Percentiles rank a stretch among this genome's conserved stretches.
Evolutionary conservation across 2,329 filamentous ascomycete species (phyloP).

Genomic region (Aureobasidium sp.): DNA sequence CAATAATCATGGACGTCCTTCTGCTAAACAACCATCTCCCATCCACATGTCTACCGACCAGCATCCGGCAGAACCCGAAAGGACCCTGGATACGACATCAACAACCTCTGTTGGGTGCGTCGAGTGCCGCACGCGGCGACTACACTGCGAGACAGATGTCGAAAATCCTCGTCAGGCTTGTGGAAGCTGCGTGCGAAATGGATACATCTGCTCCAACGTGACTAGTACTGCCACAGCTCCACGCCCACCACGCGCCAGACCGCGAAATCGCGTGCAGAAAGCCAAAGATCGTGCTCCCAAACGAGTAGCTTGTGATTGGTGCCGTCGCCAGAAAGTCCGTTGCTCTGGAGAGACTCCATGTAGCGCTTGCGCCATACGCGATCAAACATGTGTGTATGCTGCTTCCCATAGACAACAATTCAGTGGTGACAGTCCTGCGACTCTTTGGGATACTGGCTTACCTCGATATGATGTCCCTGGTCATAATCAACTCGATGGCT

Average conservation of each 20-base stretch:
- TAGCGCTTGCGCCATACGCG: not conserved
- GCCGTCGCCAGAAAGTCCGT: slow-evolving; percentile 5
- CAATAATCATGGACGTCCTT: not conserved
- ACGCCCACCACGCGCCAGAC: not conserved
- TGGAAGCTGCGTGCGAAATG: slow-evolving; percentile 8
- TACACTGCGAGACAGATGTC: slow-evolving; percentile 2
- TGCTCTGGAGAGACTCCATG: slow-evolving; percentile 2
- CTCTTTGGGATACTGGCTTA: not conserved
- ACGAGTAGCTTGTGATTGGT: slow-evolving; percentile 5
- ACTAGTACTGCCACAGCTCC: not conserved
- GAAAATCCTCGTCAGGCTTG: slow-evolving; percentile 4
- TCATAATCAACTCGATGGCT: not conserved
- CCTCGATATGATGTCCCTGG: not conserved
- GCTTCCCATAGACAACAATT: not conserved
- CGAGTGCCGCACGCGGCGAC: slow-evolving; percentile 9
- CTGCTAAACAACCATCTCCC: slow-evolving; percentile 14
- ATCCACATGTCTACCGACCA: slow-evolving; percentile 6
- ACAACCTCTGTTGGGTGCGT: slow-evolving; percentile 1
- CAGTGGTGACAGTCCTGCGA: not conserved
- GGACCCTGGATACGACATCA: not conserved
- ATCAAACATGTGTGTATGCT: slow-evolving; percentile 3
- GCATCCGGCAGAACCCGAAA: slow-evolving; percentile 2
- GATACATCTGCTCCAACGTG: slow-evolving; percentile 5
- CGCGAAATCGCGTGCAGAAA: not conserved
- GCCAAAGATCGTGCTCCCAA: not conserved